Evolutionary conservation across 2,329 filamentous ascomycete species (phyloP).

Genomic region (Dryadomyces sulphureus): DNA sequence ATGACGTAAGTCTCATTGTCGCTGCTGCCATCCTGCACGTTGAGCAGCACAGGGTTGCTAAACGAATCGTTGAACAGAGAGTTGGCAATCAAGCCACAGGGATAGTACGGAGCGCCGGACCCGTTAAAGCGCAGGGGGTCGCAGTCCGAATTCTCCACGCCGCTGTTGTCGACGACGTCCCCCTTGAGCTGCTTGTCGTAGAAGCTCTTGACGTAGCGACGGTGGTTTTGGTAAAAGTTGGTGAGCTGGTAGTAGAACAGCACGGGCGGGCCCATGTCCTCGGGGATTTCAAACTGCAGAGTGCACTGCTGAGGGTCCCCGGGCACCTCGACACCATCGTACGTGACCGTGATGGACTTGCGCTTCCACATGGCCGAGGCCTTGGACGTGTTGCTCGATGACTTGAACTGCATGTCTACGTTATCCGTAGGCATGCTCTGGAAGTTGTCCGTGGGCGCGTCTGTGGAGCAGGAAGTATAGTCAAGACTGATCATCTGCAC

Average conservation of each 20-base stretch:
- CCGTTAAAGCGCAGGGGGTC: constrained; percentile 48
- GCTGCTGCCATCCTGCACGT: constrained; percentile 24
- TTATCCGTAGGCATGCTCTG: constrained; percentile 41
- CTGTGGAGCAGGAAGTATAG: constrained; percentile 61
- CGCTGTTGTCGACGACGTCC: constrained; percentile 38
- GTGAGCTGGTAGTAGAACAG: constrained; percentile 90
- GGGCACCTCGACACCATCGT: constrained; percentile 20
- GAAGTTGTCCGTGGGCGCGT: constrained; percentile 30
- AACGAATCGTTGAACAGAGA: constrained; percentile 95
- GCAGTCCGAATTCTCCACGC: constrained; percentile 57
- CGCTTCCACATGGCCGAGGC: constrained; percentile 24
- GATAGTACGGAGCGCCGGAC: constrained; percentile 64
- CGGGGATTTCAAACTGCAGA: constrained; percentile 65
- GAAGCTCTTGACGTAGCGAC: constrained; percentile 85
- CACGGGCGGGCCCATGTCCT: constrained; percentile 66
- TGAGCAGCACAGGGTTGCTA: constrained; percentile 45
- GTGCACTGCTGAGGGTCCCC: constrained; percentile 42
- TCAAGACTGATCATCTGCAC: constrained; percentile 85
- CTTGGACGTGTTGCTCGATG: constrained; percentile 23
- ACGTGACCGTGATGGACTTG: constrained; percentile 24
- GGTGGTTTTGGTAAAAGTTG: constrained; percentile 98
- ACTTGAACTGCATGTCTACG: constrained; percentile 60
- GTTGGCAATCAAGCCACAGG: constrained; percentile 91
- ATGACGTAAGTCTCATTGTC: constrained; percentile 51
- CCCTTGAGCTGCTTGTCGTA: constrained; percentile 71